Base-by-base conservation (phyloP, 1,139 yeast species). In the Eremothecium coryli region DNA sequence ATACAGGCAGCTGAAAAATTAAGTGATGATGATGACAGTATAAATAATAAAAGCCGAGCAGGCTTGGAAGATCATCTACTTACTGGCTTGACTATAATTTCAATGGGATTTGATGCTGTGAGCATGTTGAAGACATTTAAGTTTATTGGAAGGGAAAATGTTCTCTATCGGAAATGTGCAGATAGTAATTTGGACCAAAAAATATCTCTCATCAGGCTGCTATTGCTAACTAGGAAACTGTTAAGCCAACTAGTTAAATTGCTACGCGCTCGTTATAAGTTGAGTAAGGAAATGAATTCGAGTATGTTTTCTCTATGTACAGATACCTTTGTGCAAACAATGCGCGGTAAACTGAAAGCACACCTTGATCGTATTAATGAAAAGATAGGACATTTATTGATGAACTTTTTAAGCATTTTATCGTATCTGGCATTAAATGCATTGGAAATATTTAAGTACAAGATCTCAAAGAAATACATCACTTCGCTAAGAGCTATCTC, bases 81-180 rank as follows among this genome's bases (percentile, higher is more conserved):
- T 3, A 31, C 35, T 21, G 42, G 43, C 11, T 30, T 53, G 14
- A 52, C 49, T 28, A 36, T 49, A 3, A 25, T 51, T 5, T 43
- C 50, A 17, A 37, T 40, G 12, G 13, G 51, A 10, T 52, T 51
- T 25, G 58, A 53, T 33, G 45, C 46, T 26, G 22, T 53, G 5
- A 49, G 46, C 31, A 37, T 53, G 12, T 38, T 53, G 23, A 43
- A 41, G 33, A 49, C 48, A 32, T 24, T 52, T 17, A 56, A 56
- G 4, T 32, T 53, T 5, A 48, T 53, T 3, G 40, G 43, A 17
- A 52, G 48, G 17, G 15, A 34, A 3, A 52, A 49, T 32, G 29
- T 41, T 20, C 22, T 53, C 2, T 51, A 49, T 33, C 37, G 38
- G 23, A 43, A 40, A 15, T 30, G 52, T 7, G 47, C 49, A 31